These are phyloP conservation scores for Prunus padus DNA, from an alignment of 306 rosid genomes.

Conservation along the genomic window DNA sequence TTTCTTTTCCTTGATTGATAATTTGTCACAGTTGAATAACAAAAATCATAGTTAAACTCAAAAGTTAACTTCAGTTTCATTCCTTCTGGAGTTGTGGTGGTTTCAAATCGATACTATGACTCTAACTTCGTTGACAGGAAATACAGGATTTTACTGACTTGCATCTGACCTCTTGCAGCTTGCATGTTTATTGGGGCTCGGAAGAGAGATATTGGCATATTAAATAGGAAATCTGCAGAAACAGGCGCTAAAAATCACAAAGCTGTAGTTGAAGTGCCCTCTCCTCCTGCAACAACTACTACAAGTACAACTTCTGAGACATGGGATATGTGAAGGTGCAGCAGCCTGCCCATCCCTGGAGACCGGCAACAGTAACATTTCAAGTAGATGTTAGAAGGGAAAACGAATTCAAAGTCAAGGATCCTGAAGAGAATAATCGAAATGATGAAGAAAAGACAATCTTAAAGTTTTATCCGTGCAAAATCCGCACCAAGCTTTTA, in stretches of 20 bases:
- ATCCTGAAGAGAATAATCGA: conserved; percentile 49
- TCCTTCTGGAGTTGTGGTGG: neutral
- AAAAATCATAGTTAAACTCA: neutral
- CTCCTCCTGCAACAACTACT: neutral
- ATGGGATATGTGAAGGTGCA: conserved; percentile 24
- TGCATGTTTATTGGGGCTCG: conserved; percentile 58
- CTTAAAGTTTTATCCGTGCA: conserved; percentile 50
- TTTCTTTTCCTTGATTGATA: neutral
- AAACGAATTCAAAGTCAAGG: conserved; percentile 48
- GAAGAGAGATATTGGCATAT: conserved; percentile 40
- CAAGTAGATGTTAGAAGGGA: conserved; percentile 63
- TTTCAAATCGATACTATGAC: neutral
- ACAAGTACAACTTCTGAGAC: conserved; percentile 39
- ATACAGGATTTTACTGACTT: conserved; percentile 22
- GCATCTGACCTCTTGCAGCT: conserved; percentile 45
- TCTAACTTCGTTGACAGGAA: neutral
- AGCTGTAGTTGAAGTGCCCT: conserved; percentile 33
- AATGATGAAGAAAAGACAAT: conserved; percentile 56
- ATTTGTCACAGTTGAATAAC: neutral
- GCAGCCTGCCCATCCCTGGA: conserved; percentile 48
- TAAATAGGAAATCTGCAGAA: conserved; percentile 32
- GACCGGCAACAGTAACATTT: conserved; percentile 53
- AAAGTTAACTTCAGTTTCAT: conserved; percentile 2
- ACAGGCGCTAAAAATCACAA: conserved; percentile 30
- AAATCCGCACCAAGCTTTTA: conserved; percentile 48